Base-by-base conservation (phyloP, 1,284 basidiomycete species). In the Ustilago tritici region DNA sequence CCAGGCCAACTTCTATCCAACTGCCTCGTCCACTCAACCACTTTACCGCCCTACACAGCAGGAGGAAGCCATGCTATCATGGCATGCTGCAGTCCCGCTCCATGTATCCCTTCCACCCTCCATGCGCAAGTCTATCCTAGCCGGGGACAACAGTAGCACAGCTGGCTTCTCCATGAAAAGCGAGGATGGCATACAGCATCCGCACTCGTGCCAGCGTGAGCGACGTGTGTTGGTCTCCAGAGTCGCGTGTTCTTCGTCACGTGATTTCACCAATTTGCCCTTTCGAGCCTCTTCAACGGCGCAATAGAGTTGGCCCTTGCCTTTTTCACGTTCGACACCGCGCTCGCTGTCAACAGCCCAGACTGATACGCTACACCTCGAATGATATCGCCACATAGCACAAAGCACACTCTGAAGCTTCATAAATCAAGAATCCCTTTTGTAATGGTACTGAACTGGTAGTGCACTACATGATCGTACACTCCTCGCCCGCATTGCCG, bases 391-490 rank as follows among this genome's bases (percentile, higher is more conserved):
- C 14, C 6, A 28, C 23, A 28, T 28, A 28, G 23, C 23, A 28
- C 40, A 43, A 15, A 43, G 40, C 40, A 43, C 14, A 7, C 15
- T 43, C 14, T 7, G 6, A 43, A 12, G 3, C 6, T 12, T 43
- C 40, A 15, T 43, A 43, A 12, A 43, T 15, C n/a, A 17, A 41
- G 17, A 41, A 11, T 7, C 17, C 7, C 11, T 15, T 41, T 50
- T 50, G 19, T 11, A 3, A 52, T 52, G 11, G 11, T 34, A 6
- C 35, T 31, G 23, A 28, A 28, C 23, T 28, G 23, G 23, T 28
- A 28, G 23, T 28, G 23, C 3, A n/a, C 58, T 81, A 84, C 83
- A 84, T 84, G 47, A 84, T 59, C 55, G 57, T 65, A 60, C 83
- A 84, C 35, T 84, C 71, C 49, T 83, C 83, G 19, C 75, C 70